A percentile compares a stretch with the other conserved stretches of the same genome.
phyloP scores from a whole-genome alignment of 306 rosid genomes.

The Cercis canadensis region DNA sequence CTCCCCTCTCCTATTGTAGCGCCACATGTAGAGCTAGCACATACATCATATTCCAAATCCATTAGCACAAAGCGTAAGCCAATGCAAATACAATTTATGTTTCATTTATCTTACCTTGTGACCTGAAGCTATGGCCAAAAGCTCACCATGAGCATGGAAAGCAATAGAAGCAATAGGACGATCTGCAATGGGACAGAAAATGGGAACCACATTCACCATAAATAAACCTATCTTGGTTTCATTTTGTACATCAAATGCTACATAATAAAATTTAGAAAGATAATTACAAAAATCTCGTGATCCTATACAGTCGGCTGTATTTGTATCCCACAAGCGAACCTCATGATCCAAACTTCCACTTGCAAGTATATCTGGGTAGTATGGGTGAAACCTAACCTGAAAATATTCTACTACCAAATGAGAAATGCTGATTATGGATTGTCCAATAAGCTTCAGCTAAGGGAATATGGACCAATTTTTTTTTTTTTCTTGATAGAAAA shows the following conservation, averaged over 20 bases:
- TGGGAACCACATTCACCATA: no score
- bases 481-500: no score
- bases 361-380: conserved; percentile 85
- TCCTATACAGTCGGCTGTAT: conserved; percentile 83
- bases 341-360: conserved; percentile 99
- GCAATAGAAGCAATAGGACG: conserved; percentile 98
- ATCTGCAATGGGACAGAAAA: conserved; percentile 51
- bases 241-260: no score
- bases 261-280: conserved; percentile 6
- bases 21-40: conserved; percentile 90
- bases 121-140: conserved; percentile 96
- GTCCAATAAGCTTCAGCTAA: no score
- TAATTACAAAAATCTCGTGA: conserved; percentile 87
- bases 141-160: conserved; percentile 93
- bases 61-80: no score
- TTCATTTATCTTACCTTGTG: no score
- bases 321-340: conserved; percentile 96
- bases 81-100: conserved; percentile 23
- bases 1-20: conserved; percentile 77
- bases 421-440: no score
- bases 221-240: no score
- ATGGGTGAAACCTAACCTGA: conserved; percentile 99
- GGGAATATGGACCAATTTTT: no score
- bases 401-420: no score
- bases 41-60: conserved; percentile 22